Evolutionary conservation across 345 rosid species (phyloP).

Genomic region (Dimocarpus longan): DNA sequence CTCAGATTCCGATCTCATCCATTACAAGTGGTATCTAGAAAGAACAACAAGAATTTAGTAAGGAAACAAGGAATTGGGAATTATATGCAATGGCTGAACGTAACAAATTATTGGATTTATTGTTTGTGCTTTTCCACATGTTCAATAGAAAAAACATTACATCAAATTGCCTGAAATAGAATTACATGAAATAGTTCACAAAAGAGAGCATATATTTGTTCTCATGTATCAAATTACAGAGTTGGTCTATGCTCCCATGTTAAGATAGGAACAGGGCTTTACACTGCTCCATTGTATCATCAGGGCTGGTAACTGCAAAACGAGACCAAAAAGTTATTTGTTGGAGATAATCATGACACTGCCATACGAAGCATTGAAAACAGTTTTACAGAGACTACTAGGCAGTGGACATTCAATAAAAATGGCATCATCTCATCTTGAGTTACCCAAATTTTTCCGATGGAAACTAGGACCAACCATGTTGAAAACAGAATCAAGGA

Average conservation of each 20-base stretch:
- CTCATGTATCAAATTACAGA: background rate
- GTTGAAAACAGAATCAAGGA: slow-evolving; percentile 6
- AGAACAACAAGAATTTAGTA: too few relatives aligned
- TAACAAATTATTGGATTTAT: background rate
- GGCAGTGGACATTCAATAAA: background rate
- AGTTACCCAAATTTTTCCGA: too few relatives aligned
- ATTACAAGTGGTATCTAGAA: too few relatives aligned
- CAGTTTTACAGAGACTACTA: background rate
- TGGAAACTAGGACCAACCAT: background rate
- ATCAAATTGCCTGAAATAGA: background rate
- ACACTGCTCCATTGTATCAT: slow-evolving; percentile 61
- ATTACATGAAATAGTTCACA: background rate
- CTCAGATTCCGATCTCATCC: too few relatives aligned
- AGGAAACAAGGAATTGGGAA: too few relatives aligned
- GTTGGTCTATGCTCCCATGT: slow-evolving; percentile 15
- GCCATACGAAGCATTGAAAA: background rate
- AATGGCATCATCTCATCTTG: background rate
- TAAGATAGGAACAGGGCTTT: slow-evolving; percentile 42
- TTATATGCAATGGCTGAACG: background rate
- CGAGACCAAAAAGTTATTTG: background rate
- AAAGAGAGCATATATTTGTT: background rate
- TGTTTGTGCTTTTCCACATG: background rate
- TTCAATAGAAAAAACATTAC: background rate
- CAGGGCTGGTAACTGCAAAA: slow-evolving; percentile 77
- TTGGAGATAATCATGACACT: background rate